Evolutionary conservation across 2,329 filamentous ascomycete species (phyloP), one percentile per base, ranked within the genome.

Genomic region (Hymenoscyphus scutula): DNA sequence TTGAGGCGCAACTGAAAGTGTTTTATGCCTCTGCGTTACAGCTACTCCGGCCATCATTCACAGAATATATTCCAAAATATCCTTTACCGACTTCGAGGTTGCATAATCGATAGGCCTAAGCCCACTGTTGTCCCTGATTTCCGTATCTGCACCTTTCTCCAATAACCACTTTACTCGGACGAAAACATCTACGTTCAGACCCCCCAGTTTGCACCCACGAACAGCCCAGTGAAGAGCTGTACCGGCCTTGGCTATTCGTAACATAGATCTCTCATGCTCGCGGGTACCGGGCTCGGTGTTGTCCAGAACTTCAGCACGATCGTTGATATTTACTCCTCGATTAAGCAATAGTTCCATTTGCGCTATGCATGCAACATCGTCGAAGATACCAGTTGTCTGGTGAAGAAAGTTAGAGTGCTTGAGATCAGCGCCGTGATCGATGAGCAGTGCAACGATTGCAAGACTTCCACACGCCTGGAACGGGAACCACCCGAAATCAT

Each of bases 381-480:
- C 56, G 3, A 25, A 8, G 29, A 58, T 45, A 29, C 23, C 17
- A 19, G 34, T 58, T 17, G 56, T 25, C n/a, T 11, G 10, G 5
- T 58, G 32, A 15, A 58, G 15, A 29, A 58, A 30, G 37, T 58
- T 58, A 15, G 56, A 58, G 10, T 34, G 56, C 25, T 30, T 48
- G 10, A 41, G n/a, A 48, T 58, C 56, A 17, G 56, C 56, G 2
- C 56, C 56, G 23, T 58, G 48, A 48, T 58, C 56, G 34, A 58
- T 48, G 37, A 58, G 56, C 7, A 48, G 6, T 3, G 11, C 23
- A 15, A 41, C 19, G 7, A 29, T 37, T 5, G n/a, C 23, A n/a
- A 25, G 8, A 58, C 19, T 58, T 17, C 23, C 17, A 37, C 27
- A 56, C 1, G 17, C 32, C 17, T 25, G 13, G 19, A 56, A 29